Conservation (phyloP, 1,139 yeast species). For the Candida buenavistaensis region DNA sequence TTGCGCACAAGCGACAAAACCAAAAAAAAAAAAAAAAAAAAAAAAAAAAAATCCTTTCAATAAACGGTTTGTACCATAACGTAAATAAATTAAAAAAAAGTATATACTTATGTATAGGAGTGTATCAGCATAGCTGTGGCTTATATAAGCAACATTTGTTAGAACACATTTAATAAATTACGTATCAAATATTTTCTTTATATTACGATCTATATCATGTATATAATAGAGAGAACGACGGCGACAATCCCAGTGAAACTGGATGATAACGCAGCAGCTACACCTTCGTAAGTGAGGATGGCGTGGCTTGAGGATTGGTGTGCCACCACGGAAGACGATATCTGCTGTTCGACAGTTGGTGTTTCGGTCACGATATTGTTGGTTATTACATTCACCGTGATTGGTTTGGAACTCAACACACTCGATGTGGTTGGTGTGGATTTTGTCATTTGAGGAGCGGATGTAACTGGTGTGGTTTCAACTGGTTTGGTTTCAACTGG, state of each 20-base stretch:
- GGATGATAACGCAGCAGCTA: constrained; percentile 17
- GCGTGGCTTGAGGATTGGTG: not conserved
- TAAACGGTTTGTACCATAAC: too few relatives aligned
- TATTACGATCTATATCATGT: constrained; percentile 11
- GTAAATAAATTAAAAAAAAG: too few relatives aligned
- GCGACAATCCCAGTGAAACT: constrained; percentile 20
- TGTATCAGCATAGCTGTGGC: too few relatives aligned
- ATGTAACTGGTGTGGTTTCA: not conserved
- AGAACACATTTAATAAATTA: too few relatives aligned
- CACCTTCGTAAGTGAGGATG: constrained; percentile 22
- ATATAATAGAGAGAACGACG: constrained; percentile 17
- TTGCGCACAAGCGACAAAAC: too few relatives aligned
- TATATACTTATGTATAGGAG: too few relatives aligned
- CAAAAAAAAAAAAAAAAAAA: too few relatives aligned
- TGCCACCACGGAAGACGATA: constrained; percentile 4
- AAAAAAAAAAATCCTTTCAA: too few relatives aligned
- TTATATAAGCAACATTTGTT: too few relatives aligned
- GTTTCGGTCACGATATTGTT: constrained; percentile 30
- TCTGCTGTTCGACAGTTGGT: constrained; percentile 14
- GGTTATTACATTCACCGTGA: constrained; percentile 32
- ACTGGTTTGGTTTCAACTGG: constrained; percentile 1
- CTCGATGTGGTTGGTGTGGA: constrained; percentile 8
- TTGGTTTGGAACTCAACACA: constrained; percentile 8
- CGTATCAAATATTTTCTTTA: too few relatives aligned
- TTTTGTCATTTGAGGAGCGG: constrained; percentile 16